phyloP scores from a whole-genome alignment of 2,329 filamentous ascomycete species.

The Verticillium alfalfae region DNA sequence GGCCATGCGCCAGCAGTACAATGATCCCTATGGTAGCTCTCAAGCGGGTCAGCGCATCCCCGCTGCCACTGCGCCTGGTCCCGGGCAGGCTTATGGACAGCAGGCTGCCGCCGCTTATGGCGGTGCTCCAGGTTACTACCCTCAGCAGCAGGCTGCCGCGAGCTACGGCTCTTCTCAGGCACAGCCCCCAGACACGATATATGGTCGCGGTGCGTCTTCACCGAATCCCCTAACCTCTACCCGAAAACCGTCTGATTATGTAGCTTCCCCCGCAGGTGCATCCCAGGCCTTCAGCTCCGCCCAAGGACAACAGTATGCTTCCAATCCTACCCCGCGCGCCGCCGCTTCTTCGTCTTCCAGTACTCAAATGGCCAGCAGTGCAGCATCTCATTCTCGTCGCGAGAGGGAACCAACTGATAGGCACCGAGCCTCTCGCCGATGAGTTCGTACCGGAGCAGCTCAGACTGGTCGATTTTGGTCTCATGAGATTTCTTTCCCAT shows the following conservation, averaged over 20 bases:
- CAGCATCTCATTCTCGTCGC: conserved; percentile 23
- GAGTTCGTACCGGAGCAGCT: conserved; percentile 3
- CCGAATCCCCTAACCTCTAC: conserved; percentile 6
- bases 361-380: conserved; percentile 31
- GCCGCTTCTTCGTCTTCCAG: conserved; percentile 27
- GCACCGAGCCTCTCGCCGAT: conserved; percentile 30
- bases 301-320: conserved; percentile 48
- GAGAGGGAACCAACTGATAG: conserved; percentile 34
- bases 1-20: neutral
- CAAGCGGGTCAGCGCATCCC: conserved; percentile 6
- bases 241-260: conserved; percentile 34
- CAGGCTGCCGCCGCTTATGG: conserved; percentile 7
- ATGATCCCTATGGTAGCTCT: conserved; percentile 7
- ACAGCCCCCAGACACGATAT: conserved; percentile 47
- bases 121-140: conserved; percentile 20
- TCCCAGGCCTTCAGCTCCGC: conserved; percentile 19
- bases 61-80: conserved; percentile 7
- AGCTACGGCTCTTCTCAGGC: conserved; percentile 2
- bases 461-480: conserved; percentile 5
- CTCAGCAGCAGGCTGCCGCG: conserved; percentile 1
- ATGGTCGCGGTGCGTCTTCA: conserved; percentile 55
- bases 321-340: conserved; percentile 31
- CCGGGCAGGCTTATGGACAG: conserved; percentile 10
- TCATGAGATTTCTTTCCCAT: conserved; percentile 11
- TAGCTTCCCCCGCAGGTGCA: conserved; percentile 49